phyloP scores from a whole-genome alignment of 805 yeast genomes.

The Candida taoyuanica region DNA sequence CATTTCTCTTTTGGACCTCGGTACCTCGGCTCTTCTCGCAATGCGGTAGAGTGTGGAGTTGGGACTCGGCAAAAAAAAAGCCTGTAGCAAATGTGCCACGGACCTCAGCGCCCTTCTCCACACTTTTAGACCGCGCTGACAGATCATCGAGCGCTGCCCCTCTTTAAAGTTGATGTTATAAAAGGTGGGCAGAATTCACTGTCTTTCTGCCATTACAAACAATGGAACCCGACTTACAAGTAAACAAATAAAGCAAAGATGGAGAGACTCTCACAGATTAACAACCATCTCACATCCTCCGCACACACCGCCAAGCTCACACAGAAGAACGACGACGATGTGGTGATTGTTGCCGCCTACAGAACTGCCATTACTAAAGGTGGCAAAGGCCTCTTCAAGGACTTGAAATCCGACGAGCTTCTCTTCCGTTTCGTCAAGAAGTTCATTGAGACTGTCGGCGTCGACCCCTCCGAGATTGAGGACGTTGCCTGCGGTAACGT shows the following conservation, averaged over 20 bases:
- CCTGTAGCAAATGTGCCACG: neutral
- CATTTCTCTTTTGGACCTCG: neutral
- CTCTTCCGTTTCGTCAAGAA: conserved; percentile 60
- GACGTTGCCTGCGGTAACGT: conserved; percentile 92
- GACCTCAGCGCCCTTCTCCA: neutral
- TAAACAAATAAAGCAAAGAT: conserved; percentile 16
- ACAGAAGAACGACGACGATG: conserved; percentile 51
- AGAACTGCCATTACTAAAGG: conserved; percentile 89
- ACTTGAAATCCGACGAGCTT: conserved; percentile 75
- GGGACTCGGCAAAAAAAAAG: too few species aligned
- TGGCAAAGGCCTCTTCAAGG: conserved; percentile 81
- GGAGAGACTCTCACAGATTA: conserved; percentile 35
- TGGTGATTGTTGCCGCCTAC: conserved; percentile 85
- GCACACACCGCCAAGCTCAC: conserved; percentile 9
- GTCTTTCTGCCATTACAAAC: neutral
- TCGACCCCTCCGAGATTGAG: conserved; percentile 59
- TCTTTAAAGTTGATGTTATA: neutral
- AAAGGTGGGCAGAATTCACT: neutral
- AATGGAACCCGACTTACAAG: too few species aligned
- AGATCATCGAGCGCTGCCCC: neutral
- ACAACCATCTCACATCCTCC: conserved; percentile 27
- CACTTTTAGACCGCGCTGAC: neutral
- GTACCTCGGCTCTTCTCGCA: too few species aligned
- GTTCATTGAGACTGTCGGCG: conserved; percentile 48
- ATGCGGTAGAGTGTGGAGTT: neutral